phyloP scores from a whole-genome alignment of 352 stramenopile genomes.

The Pythium rishiriense region DNA sequence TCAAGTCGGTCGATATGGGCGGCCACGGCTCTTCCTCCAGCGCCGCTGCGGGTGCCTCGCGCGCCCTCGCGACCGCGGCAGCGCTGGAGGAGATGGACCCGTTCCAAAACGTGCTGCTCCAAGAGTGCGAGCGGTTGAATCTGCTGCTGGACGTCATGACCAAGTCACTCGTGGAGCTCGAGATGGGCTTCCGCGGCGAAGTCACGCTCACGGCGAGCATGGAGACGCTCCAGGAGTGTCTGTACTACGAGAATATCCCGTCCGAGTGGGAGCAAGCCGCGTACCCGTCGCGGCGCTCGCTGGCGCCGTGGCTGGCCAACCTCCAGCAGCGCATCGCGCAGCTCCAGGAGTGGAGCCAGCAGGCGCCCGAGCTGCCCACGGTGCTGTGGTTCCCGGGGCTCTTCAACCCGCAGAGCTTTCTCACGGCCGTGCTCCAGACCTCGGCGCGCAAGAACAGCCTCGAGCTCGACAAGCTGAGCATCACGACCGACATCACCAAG shows the following conservation, averaged over 20 bases:
- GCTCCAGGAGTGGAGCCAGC: slow-evolving; percentile 84
- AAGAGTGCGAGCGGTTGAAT: slow-evolving; percentile 92
- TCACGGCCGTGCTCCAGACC: slow-evolving; percentile 80
- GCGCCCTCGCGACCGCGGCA: slow-evolving; percentile 26
- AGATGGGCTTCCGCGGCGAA: slow-evolving; percentile 88
- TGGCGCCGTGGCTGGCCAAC: slow-evolving; percentile 85
- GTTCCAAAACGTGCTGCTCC: slow-evolving; percentile 89
- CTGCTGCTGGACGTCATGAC: slow-evolving; percentile 76
- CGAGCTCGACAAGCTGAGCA: slow-evolving; percentile 81
- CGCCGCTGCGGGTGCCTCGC: neutral
- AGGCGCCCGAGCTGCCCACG: slow-evolving; percentile 72
- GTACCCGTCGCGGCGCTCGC: slow-evolving; percentile 75
- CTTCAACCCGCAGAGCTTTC: slow-evolving; percentile 87
- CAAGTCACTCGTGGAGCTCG: slow-evolving; percentile 73
- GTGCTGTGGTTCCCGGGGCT: slow-evolving; percentile 84
- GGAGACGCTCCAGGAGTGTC: slow-evolving; percentile 76
- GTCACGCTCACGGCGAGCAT: slow-evolving; percentile 87
- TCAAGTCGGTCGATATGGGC: slow-evolving; percentile 44
- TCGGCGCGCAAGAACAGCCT: slow-evolving; percentile 70
- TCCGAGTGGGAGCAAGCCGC: slow-evolving; percentile 70
- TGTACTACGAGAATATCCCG: slow-evolving; percentile 82
- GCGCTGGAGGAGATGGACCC: slow-evolving; percentile 83
- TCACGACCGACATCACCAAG: slow-evolving; percentile 89
- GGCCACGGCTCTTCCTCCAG: neutral
- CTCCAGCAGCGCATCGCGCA: slow-evolving; percentile 85